Percentiles rank a stretch among this genome's conserved stretches.
Conservation (phyloP, 148 eudicot genomes). For the Cornus kousa region DNA sequence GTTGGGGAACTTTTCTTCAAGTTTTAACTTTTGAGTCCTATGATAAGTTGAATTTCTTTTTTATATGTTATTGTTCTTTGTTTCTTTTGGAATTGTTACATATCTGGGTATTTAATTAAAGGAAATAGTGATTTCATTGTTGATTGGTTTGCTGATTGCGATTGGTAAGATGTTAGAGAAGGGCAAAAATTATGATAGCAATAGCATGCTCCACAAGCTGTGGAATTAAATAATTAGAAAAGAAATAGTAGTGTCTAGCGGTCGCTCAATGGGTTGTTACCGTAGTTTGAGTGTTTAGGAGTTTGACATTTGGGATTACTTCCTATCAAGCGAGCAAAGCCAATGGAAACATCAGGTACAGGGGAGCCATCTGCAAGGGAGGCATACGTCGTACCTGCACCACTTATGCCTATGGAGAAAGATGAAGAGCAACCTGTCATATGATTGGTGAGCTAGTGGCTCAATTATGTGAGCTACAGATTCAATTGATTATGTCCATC, state of each 20-base stretch:
- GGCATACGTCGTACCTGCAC: too few species aligned
- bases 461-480: too few species aligned
- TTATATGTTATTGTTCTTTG: not conserved
- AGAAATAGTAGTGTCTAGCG: not conserved
- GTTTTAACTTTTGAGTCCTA: not conserved
- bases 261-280: not conserved
- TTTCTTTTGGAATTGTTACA: not conserved
- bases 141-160: not conserved
- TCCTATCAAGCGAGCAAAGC: too few species aligned
- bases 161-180: not conserved
- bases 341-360: too few species aligned
- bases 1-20: not conserved
- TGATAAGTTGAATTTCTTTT: not conserved
- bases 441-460: too few species aligned
- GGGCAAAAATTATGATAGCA: not conserved
- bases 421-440: too few species aligned
- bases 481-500: too few species aligned
- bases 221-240: not conserved
- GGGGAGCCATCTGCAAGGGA: too few species aligned
- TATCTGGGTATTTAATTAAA: not conserved
- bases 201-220: not conserved
- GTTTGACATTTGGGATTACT: not conserved
- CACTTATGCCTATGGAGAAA: too few species aligned
- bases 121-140: not conserved
- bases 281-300: constrained; percentile 2